These are phyloP conservation scores for Aspergillus ustus DNA, from an alignment of 2,329 filamentous ascomycete genomes.

Conservation along the genomic window DNA sequence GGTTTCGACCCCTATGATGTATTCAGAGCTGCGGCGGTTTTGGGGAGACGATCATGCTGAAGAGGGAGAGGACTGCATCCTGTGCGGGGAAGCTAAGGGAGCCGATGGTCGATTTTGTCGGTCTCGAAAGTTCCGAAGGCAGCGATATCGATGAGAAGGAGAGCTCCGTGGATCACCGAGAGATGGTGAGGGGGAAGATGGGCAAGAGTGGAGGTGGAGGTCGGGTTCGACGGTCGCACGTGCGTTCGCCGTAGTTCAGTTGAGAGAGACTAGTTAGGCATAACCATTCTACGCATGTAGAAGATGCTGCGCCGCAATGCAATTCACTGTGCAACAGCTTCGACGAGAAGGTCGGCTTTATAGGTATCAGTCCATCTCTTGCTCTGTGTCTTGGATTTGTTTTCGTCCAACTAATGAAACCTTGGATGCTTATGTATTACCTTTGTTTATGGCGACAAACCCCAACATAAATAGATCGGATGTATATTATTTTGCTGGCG, in stretches of 20 bases:
- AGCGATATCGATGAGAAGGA: neutral
- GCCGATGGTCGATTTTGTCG: neutral
- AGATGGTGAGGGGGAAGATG: neutral
- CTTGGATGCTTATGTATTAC: neutral
- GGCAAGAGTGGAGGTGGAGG: neutral
- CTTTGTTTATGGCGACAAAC: neutral
- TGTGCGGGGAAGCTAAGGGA: constrained; percentile 12
- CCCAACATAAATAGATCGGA: too few relatives aligned
- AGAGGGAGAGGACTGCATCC: constrained; percentile 21
- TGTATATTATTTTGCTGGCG: too few relatives aligned
- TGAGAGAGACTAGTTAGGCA: neutral
- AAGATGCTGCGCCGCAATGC: too few relatives aligned
- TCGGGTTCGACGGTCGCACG: neutral
- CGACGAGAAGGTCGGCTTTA: neutral
- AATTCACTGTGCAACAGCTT: neutral
- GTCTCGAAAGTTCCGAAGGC: constrained; percentile 13
- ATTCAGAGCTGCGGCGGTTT: constrained; percentile 3
- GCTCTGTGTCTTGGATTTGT: neutral
- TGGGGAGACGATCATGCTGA: constrained; percentile 24
- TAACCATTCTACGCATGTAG: neutral
- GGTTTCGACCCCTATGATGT: constrained; percentile 6
- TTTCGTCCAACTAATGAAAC: neutral
- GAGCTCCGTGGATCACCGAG: neutral
- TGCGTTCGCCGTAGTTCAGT: neutral
- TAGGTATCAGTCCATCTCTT: too few relatives aligned